These are phyloP conservation scores for Calonectria henricotiae DNA, from an alignment of 2,329 filamentous ascomycete genomes.

Conservation along the genomic window DNA sequence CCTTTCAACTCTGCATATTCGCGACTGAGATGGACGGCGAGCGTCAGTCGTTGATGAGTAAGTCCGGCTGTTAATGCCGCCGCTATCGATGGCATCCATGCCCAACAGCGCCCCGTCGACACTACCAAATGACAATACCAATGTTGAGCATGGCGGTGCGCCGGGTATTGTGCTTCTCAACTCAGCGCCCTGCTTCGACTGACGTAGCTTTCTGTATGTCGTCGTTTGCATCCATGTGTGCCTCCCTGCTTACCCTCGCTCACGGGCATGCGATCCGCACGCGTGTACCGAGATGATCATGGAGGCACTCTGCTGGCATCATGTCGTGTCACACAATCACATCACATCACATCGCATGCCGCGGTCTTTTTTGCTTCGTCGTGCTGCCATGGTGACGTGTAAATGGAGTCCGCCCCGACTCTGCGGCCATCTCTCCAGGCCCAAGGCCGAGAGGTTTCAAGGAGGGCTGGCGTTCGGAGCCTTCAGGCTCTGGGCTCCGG, in stretches of 20 bases:
- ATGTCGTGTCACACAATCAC: conserved; percentile 35
- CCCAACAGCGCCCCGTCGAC: background rate
- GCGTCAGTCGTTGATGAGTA: conserved; percentile 16
- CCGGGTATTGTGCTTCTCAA: conserved; percentile 26
- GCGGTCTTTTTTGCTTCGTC: conserved; percentile 30
- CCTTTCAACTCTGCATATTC: conserved; percentile 26
- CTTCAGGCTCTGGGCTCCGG: conserved; percentile 37
- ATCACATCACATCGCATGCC: conserved; percentile 39
- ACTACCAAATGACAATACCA: conserved; percentile 14
- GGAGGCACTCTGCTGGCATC: conserved; percentile 23
- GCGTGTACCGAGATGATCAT: conserved; percentile 24
- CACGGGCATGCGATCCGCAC: conserved; percentile 28
- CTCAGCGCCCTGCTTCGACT: conserved; percentile 29
- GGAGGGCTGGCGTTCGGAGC: conserved; percentile 23
- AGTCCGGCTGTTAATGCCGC: conserved; percentile 15
- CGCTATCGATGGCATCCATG: conserved; percentile 11
- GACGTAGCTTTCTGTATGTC: conserved; percentile 33
- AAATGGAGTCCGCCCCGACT: conserved; percentile 44
- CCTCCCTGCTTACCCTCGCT: conserved; percentile 21
- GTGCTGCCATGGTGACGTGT: conserved; percentile 46
- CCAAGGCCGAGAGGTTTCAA: conserved; percentile 32
- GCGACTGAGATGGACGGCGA: conserved; percentile 6
- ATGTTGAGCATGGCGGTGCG: conserved; percentile 34
- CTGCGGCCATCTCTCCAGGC: conserved; percentile 45
- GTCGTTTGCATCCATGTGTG: conserved; percentile 4